Evolutionary conservation across 2,329 filamentous ascomycete species (phyloP), one percentile per base, ranked within the genome.

Genomic region (Botrytis cinerea): DNA sequence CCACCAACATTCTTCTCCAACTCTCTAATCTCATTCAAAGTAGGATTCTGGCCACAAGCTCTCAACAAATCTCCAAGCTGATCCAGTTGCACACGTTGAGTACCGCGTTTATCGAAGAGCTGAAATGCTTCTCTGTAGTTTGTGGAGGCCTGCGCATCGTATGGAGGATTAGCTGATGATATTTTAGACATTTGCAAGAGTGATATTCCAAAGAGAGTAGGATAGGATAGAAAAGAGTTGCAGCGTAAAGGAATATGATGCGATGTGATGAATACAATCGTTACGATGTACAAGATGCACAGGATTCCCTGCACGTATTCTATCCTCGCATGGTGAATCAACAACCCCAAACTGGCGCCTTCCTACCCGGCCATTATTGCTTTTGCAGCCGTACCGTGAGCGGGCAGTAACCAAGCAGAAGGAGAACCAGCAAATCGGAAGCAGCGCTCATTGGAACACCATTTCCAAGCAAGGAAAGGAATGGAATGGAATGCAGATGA

Each of bases 71-170:
- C 96, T 79, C 96, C 96, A 73, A 99, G 90, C 77, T 91, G 92
- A 78, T 95, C 92, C 83, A 95, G 87, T 59, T 92, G 85, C 79
- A 98, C 96, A 80, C 95, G 95, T 82, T 95, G 95, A 82, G 93
- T 97, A 82, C 96, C 96, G 84, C 96, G 95, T 91, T 98, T 98
- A 89, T 99, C 96, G 88, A 98, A 99, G 83, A 99, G 93, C 81
- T 95, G 95, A 86, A 99, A 99, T 79, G 96, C 96, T 91, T 99
- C 96, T 88, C 98, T 98, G 93, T 98, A 99, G 92, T 99, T 98
- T 86, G 95, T 98, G 75, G 88, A 91, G 83, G 89, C 89, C 89
- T 91, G 88, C 64, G 84, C 75, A 70, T 81, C 80, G 78, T 80
- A 79, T 46, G 78, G 62, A 61, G 68, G 59, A 72, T 77, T 78